Evolutionary conservation across 1,284 basidiomycete species (phyloP).

Genomic region (Apiotrichum porosum): DNA sequence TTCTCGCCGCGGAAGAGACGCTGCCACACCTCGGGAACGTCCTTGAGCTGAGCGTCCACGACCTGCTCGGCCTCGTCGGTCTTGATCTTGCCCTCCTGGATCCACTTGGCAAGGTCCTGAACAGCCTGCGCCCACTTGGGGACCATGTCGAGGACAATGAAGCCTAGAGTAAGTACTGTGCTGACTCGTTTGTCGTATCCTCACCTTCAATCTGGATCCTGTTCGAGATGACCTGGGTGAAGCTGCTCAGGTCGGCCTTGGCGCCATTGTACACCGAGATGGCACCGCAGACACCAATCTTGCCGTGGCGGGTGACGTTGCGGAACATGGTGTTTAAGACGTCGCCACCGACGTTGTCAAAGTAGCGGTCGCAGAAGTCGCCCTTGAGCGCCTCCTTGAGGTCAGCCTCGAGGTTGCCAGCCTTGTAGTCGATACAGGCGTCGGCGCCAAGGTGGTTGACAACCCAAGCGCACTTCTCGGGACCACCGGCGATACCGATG

Average conservation of each 20-base stretch:
- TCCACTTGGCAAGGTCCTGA: slow-evolving; percentile 9
- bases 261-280: background rate
- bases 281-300: slow-evolving; percentile 48
- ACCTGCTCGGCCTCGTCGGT: slow-evolving; percentile 6
- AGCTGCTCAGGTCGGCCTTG: slow-evolving; percentile 14
- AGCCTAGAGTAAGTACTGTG: slow-evolving; percentile 19
- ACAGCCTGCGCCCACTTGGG: slow-evolving; percentile 1
- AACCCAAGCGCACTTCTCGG: slow-evolving; percentile 45
- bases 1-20: slow-evolving; percentile 25
- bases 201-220: slow-evolving; percentile 39
- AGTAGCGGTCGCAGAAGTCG: slow-evolving; percentile 22
- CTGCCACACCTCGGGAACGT: slow-evolving; percentile 26
- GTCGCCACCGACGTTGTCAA: slow-evolving; percentile 42
- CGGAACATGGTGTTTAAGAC: slow-evolving; percentile 35
- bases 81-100: slow-evolving; percentile 10
- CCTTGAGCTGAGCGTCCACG: slow-evolving; percentile 21
- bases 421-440: slow-evolving; percentile 42
- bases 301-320: slow-evolving; percentile 41
- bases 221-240: slow-evolving; percentile 37
- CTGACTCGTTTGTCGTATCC: background rate
- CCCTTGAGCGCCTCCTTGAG: slow-evolving; percentile 13
- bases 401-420: slow-evolving; percentile 26
- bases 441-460: slow-evolving; percentile 46
- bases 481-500: slow-evolving; percentile 49
- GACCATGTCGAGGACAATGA: slow-evolving; percentile 35